Conservation (phyloP, 257 asterid species). For the Solanum sejunctum region DNA sequence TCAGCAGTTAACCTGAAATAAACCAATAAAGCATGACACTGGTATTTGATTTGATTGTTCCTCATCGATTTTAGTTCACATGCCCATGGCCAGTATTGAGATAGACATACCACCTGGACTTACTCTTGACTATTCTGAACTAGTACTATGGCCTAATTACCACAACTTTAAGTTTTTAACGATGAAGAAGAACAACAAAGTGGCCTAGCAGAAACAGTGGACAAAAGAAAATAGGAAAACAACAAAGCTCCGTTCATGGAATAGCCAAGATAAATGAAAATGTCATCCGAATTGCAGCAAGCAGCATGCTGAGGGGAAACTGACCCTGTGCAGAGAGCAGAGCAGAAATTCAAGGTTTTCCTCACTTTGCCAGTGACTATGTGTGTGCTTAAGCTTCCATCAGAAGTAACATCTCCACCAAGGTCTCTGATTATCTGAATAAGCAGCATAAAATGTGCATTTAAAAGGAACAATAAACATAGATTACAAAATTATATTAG, state of each 20-base stretch:
- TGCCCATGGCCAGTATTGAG: neutral
- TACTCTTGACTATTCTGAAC: neutral
- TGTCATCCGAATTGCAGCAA: neutral
- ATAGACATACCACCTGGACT: neutral
- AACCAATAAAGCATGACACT: neutral
- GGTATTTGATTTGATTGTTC: neutral
- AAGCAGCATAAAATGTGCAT: slow-evolving; percentile 4
- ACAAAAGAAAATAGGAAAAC: neutral
- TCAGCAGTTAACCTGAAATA: neutral
- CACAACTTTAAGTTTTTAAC: neutral
- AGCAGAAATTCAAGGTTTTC: slow-evolving; percentile 70
- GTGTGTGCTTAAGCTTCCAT: slow-evolving; percentile 72
- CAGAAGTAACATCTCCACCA: slow-evolving; percentile 71
- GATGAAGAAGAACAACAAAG: neutral
- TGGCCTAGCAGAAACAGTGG: neutral
- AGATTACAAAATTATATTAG: neutral
- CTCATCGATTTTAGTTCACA: neutral
- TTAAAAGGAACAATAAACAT: neutral
- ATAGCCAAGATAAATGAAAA: neutral
- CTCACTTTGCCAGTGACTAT: slow-evolving; percentile 77
- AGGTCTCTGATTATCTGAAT: slow-evolving; percentile 62
- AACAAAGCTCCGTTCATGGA: neutral
- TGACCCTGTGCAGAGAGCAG: slow-evolving; percentile 93
- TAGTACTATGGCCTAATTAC: neutral
- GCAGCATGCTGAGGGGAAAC: slow-evolving; percentile 6